Evolutionary conservation across 495 filamentous ascomycete species (phyloP).

Genomic region (Podospora pseudopauciseta): DNA sequence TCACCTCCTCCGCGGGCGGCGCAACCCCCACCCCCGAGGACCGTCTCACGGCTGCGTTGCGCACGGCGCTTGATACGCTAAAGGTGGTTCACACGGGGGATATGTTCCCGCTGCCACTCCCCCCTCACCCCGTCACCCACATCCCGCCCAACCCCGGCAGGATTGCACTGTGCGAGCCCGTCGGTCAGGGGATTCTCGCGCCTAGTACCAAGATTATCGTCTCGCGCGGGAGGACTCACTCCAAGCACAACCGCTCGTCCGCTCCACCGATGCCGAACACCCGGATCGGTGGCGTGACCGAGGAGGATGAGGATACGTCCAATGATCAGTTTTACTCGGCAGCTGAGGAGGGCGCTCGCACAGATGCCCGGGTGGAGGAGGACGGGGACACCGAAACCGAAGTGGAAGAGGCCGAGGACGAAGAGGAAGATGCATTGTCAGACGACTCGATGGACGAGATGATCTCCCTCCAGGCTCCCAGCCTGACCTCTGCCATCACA

Average conservation of each 20-base stretch:
- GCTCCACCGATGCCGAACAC: conserved; percentile 34
- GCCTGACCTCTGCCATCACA: conserved; percentile 61
- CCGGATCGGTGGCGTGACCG: conserved; percentile 57
- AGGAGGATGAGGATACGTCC: conserved; percentile 71
- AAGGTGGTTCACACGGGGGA: conserved; percentile 81
- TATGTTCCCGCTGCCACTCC: conserved; percentile 74
- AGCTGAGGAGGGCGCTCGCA: conserved; percentile 63
- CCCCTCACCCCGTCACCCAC: conserved; percentile 86
- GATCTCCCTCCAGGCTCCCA: conserved; percentile 78
- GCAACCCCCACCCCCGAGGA: conserved; percentile 52
- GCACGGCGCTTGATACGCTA: conserved; percentile 64
- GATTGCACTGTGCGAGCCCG: conserved; percentile 69
- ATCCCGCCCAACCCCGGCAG: conserved; percentile 77
- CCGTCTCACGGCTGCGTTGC: conserved; percentile 70
- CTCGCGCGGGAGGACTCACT: conserved; percentile 51
- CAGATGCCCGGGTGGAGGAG: conserved; percentile 39
- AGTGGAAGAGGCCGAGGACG: conserved; percentile 48
- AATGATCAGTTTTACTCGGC: conserved; percentile 89
- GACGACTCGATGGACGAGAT: conserved; percentile 77
- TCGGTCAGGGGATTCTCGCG: conserved; percentile 79
- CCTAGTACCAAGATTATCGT: conserved; percentile 67
- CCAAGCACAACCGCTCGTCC: conserved; percentile 37
- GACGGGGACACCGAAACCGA: conserved; percentile 52
- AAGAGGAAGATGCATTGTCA: conserved; percentile 60
- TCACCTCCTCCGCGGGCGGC: conserved; percentile 4